phyloP scores from a whole-genome alignment of 176 grass and related monocot species.

The Neostapfia colusana region DNA sequence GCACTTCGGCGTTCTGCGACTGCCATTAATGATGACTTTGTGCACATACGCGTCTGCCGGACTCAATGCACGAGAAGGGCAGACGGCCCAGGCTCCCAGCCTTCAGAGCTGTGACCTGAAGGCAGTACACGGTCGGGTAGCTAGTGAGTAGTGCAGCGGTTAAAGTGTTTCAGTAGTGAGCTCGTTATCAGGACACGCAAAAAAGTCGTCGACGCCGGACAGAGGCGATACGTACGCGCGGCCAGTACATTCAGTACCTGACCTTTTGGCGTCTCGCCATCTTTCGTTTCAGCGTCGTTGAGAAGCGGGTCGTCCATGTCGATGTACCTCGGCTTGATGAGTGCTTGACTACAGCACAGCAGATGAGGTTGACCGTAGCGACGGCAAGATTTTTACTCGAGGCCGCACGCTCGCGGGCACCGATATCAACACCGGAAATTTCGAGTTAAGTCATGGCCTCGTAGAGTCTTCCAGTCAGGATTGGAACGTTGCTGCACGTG shows the following conservation, averaged over 20 bases:
- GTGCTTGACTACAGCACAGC: not conserved
- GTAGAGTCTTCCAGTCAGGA: not conserved
- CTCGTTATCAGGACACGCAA: not conserved
- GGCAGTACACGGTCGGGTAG: not conserved
- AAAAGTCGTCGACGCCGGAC: slow-evolving; percentile 12
- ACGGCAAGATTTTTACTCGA: not conserved
- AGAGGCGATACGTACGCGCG: not conserved
- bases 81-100: no score
- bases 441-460: no score
- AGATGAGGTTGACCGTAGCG: not conserved
- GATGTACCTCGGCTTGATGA: not conserved
- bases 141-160: not conserved
- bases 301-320: not conserved
- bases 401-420: not conserved
- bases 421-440: not conserved
- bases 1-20: no score
- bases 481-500: not conserved
- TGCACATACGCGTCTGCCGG: not conserved
- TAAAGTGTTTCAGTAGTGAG: not conserved
- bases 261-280: not conserved
- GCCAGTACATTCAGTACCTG: not conserved
- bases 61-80: not conserved
- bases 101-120: not conserved
- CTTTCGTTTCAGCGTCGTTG: not conserved
- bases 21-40: not conserved